Conservation (phyloP, 116 monocot genomes). For the Trichopus zeylanicus region DNA sequence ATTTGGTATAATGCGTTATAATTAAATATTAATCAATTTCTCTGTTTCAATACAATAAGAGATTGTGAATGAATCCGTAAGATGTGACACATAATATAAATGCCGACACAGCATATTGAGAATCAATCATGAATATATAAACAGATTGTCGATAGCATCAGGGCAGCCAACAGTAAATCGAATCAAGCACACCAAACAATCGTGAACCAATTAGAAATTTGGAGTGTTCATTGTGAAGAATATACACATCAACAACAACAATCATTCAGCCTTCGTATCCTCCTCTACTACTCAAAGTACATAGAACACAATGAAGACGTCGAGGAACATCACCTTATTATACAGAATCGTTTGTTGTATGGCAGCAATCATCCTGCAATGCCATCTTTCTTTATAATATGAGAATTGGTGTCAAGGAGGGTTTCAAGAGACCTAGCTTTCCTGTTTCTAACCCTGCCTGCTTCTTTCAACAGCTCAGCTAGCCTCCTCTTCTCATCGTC, state of each 20-base stretch:
- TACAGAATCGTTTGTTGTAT: not conserved
- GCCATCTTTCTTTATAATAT: constrained; percentile 12
- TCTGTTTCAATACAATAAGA: too few relatives aligned
- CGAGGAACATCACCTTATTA: not conserved
- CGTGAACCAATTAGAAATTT: not conserved
- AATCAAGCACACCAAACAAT: not conserved
- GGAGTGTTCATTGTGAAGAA: constrained; percentile 9
- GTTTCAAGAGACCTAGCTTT: constrained; percentile 43
- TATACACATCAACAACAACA: not conserved
- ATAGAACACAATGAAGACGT: too few relatives aligned
- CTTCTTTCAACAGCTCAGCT: constrained; percentile 59
- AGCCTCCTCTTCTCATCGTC: constrained; percentile 73
- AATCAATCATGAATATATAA: too few relatives aligned
- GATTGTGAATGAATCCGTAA: too few relatives aligned
- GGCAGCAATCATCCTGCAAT: constrained; percentile 13
- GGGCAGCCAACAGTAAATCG: too few relatives aligned
- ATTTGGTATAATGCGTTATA: too few relatives aligned
- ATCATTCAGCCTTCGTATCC: constrained; percentile 9
- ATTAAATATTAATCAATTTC: too few relatives aligned
- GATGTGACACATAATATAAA: too few relatives aligned
- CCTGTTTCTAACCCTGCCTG: constrained; percentile 56
- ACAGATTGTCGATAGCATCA: too few relatives aligned
- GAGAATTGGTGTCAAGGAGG: constrained; percentile 45
- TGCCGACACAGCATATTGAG: too few relatives aligned
- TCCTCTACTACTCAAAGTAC: not conserved